Evolutionary conservation across 495 filamentous ascomycete genomes (phyloP), one percentile per base, ranked within the genome.

Genomic region (Hapsidospora chrysogenum): DNA sequence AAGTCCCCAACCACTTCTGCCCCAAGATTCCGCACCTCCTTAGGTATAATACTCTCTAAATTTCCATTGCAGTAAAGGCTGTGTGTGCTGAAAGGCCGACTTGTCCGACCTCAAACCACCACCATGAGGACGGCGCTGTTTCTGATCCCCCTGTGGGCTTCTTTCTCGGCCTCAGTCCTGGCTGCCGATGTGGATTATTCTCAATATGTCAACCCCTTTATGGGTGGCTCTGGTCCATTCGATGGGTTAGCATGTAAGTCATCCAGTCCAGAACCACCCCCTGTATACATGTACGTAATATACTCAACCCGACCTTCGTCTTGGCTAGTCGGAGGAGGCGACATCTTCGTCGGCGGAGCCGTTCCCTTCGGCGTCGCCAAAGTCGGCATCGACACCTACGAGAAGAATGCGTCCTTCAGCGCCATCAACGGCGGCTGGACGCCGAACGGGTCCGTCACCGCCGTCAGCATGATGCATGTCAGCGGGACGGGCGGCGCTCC

Each of bases 381-480:
- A 41, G 52, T 80, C 13, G 78, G 78, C 2, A 69, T 76, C 5
- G 78, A 84, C 44, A 42, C 72, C 13, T 54, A 18, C 4, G 31
- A 33, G 18, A 20, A 21, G 18, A 22, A 62, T 41, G 53, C 67
- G 38, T 51, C 64, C 11, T 63, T 58, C 31, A 76, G 81, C 44
- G 58, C 71, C 23, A 81, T 80, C n/a, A n/a, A n/a, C 43, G 74
- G 74, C 5, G 78, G 77, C 3, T 78, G 74, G 43, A 55, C 68
- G 14, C 47, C 72, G 3, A 46, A 41, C 4, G 76, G 76, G 4
- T 60, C 63, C 9, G 66, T 84, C 43, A 73, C 67, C 9, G 78
- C 72, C 4, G 80, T 83, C 51, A 76, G 70, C 30, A 58, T 80
- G 60, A 73, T 80, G 63, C 78, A 84, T 43, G 78, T 81, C 47